Base-by-base conservation (phyloP, 768 basidiomycete genomes). In the Tylopilus felleus region DNA sequence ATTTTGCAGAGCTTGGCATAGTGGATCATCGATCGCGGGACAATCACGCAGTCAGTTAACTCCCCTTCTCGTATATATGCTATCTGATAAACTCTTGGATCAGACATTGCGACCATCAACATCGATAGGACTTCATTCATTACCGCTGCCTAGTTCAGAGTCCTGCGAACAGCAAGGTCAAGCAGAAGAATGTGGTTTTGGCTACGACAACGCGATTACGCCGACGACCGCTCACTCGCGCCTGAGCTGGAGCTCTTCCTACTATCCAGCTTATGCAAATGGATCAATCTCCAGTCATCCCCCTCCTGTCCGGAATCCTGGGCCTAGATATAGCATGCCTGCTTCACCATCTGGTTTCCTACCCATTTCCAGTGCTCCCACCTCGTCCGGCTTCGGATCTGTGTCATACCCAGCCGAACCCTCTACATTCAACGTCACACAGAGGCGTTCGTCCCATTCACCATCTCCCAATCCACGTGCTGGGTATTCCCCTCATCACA, bases 271-370 rank as follows among this genome's bases (percentile, higher is more conserved):
- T 8, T 78, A 79, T 50, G 78, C 81, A 53, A 75, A 77, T 51
- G 61, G 64, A 36, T 63, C 72, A 5, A 60, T 47, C 39, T 50
- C 61, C 14, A 36, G 31, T 54, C 56, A 70, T 17, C 74, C 72
- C 5, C 67, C 75, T 44, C 64, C 77, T 2, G 62, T 67, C 27
- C 60, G 68, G 22, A 67, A 69, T 38, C 76, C 77, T 59, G 81
- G 80, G 31, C 81, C 86, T 13, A 77, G 88, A 49, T 83, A 86
- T 59, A 89, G 84, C 60, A 72, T 88, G 54, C 86, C 87, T 19
- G 63, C 80, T 1, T 71, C 82, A 8, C 83, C 87, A 0, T 86
- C 88, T 12, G 87, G 88, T 13, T 91, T 89, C 61, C 72, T 81
- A 49, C 83, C 87, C 36, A 63, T 86, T 42, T 65, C 76, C 25